phyloP scores from a whole-genome alignment of 2,329 filamentous ascomycete genomes.

The Sphaerulina populicola region DNA sequence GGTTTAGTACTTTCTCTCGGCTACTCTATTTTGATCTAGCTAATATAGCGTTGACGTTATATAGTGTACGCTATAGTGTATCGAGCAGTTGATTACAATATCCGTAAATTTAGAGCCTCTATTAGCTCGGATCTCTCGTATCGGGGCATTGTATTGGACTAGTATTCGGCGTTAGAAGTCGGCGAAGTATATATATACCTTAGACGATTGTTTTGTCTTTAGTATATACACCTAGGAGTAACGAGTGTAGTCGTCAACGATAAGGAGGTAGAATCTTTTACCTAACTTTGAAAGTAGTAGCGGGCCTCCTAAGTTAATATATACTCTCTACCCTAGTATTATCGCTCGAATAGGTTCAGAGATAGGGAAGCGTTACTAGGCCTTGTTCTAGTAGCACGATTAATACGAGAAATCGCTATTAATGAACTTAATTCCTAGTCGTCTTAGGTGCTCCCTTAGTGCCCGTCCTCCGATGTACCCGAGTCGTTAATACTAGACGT shows the following conservation, averaged over 20 bases:
- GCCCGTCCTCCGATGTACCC: not conserved
- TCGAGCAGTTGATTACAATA: not conserved
- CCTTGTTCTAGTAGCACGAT: not conserved
- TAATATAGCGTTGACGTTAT: not conserved
- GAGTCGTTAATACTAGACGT: not conserved
- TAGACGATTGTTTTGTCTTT: not conserved
- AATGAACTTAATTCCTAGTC: not conserved
- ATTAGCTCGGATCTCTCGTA: not conserved
- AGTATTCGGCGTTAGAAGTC: not conserved
- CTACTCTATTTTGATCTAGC: not conserved
- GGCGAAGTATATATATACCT: not conserved
- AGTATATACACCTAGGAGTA: not conserved
- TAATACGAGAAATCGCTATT: not conserved
- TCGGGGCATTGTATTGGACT: not conserved
- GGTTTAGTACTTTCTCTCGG: not conserved
- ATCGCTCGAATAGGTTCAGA: not conserved
- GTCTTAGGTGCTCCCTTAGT: not conserved
- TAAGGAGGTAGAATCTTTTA: not conserved
- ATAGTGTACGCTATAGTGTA: not conserved
- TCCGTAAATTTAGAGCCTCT: not conserved
- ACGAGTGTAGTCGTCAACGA: not conserved
- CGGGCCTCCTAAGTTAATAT: not conserved
- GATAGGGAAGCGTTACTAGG: not conserved
- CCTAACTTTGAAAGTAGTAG: not conserved
- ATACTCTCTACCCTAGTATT: not conserved